A percentile compares a stretch with the other conserved stretches of the same genome.
Evolutionary conservation across 352 stramenopile genomes (phyloP).

Genomic region (Pythium biforme): DNA sequence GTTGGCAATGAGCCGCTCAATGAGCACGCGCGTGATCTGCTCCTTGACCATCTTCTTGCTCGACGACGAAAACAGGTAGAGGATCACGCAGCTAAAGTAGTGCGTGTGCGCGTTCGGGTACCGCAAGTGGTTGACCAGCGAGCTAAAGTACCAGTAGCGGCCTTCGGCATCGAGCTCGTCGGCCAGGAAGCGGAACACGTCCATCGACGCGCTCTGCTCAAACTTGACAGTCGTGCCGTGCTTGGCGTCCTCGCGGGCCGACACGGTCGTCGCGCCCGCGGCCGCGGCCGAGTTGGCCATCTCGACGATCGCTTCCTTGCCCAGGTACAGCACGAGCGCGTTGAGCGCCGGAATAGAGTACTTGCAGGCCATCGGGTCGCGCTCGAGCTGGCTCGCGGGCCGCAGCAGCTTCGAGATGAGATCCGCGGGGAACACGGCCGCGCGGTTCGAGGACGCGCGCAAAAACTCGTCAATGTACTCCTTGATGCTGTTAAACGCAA

Average conservation of each 20-base stretch:
- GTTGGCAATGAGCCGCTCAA: slow-evolving; percentile 99
- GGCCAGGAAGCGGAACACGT: slow-evolving; percentile 96
- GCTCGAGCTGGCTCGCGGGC: slow-evolving; percentile 54
- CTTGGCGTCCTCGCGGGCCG: slow-evolving; percentile 32
- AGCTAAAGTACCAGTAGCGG: slow-evolving; percentile 98
- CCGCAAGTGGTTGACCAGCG: slow-evolving; percentile 97
- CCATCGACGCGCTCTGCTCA: slow-evolving; percentile 86
- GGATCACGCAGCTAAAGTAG: slow-evolving; percentile 99
- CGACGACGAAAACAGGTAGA: slow-evolving; percentile 98
- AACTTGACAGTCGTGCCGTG: slow-evolving; percentile 64
- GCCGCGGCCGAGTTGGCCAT: slow-evolving; percentile 56
- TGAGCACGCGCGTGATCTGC: slow-evolving; percentile 97
- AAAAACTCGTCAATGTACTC: slow-evolving; percentile 96
- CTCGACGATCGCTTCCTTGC: slow-evolving; percentile 82
- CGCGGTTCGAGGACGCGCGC: slow-evolving; percentile 80
- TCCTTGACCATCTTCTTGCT: slow-evolving; percentile 97
- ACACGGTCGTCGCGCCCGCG: slow-evolving; percentile 22
- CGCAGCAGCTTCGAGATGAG: slow-evolving; percentile 76
- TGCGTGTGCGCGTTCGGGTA: slow-evolving; percentile 99
- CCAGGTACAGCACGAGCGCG: slow-evolving; percentile 82
- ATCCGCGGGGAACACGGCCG: slow-evolving; percentile 85
- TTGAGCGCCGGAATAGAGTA: slow-evolving; percentile 95
- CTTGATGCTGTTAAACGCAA: slow-evolving; percentile 90
- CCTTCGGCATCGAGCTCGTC: slow-evolving; percentile 95
- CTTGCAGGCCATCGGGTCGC: slow-evolving; percentile 70